Evolutionary conservation across 495 filamentous ascomycete species (phyloP), one percentile per base, ranked within the genome.

Genomic region (Parathielavia appendiculata): DNA sequence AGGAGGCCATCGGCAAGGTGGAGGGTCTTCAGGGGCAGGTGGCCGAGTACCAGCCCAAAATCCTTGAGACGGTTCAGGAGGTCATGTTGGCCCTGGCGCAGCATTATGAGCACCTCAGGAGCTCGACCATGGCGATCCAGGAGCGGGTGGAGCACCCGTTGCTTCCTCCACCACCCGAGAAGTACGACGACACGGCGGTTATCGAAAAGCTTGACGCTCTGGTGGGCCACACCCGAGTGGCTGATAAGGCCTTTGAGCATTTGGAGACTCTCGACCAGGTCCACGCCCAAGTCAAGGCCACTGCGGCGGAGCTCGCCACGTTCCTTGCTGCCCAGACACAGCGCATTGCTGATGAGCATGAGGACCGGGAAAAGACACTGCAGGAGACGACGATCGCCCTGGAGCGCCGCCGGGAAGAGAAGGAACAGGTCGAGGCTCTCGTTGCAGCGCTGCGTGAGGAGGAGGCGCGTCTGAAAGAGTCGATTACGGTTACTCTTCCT

Each of bases 201-300:
- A 87, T 91, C 36, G 82, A 85, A 53, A 97, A 96, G 73, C 80
- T 98, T n/a, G 86, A 98, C 69, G 84, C 81, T 61, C 78, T 98
- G 9, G 76, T 96, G 26, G 81, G 82, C 20, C 84, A 90, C 60
- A 83, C 86, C 53, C 69, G 80, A 1, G 69, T 66, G 46, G 77
- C 83, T 16, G 76, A 76, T 56, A 81, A 82, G 61, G 75, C 81
- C 4, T 79, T 83, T 56, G 71, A 79, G 5, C 84, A 87, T 50
- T 73, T 88, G 5, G 86, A 87, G 59, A 87, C 90, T 50, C 80
- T 99, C 10, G 90, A 95, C 63, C 82, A 91, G 66, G 92, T 97
- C 61, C 91, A 96, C 67, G 79, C 87, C 64, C 87, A 96, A 60
- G 91, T 99, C 44, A 85, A 88, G 68, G 77, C 84, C 45, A 96